Base-by-base conservation (phyloP, 139 green algal species). In the Pseudopediastrum boryanum region DNA sequence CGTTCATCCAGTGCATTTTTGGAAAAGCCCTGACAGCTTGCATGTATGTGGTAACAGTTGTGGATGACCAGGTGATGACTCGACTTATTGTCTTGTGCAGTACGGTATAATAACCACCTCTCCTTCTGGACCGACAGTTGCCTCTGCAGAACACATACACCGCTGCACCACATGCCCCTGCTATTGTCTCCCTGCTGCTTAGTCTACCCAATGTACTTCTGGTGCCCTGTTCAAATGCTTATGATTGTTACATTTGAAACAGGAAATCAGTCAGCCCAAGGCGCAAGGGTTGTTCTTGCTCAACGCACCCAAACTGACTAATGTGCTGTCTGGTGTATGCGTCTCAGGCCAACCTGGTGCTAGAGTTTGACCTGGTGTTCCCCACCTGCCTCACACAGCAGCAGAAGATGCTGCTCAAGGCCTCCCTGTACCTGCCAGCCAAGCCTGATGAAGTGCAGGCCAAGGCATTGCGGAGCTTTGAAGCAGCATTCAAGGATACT, bases 321-420 rank as follows among this genome's bases (percentile, higher is more conserved):
- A 16, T n/a, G 38, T 68, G 16, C 12, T 13, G 2, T 4, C 42
- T 56, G 41, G 12, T 72, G 52, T 13, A 3, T 72, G 64, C 31
- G 0, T 25, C 64, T 42, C 77, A 83, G 41, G 90, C 89, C 62
- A 83, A 92, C 81, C 65, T 95, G 46, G 67, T 87, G 16, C 56
- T 95, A 1, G 86, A 91, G 54, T 87, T 92, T 71, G 89, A 93
- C 25, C 78, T 95, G 63, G 65, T 93, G 27, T 94, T 93, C 80
- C 91, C 91, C n/a, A 84, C 67, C 1, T 38, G 58, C 27, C 75
- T 95, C 3, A 87, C 70, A 1, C 86, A 92, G 83, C 84, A 87
- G 52, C 91, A 95, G 78, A n/a, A n/a, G n/a, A n/a, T n/a, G 85
- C 83, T 95, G 74, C 69, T 95, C 25, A 83, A 80, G 25, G 79